Percentiles rank a stretch among this genome's conserved stretches.
Evolutionary conservation across 2,329 filamentous ascomycete genomes (phyloP).

Genomic region (Thielaviopsis euricoi): DNA sequence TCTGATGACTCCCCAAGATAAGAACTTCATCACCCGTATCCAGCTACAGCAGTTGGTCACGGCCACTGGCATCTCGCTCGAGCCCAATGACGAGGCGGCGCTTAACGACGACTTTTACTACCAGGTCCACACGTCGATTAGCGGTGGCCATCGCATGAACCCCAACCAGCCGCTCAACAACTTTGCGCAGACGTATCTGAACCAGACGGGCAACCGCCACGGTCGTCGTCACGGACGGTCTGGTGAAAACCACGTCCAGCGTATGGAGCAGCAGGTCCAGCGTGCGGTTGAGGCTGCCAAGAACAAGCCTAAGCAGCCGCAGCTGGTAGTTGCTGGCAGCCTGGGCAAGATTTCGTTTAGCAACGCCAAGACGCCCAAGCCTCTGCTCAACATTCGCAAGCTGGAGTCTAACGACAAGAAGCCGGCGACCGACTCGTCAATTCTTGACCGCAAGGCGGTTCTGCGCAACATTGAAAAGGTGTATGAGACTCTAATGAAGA

Average conservation of each 20-base stretch:
- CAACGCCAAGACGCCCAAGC: constrained; percentile 94
- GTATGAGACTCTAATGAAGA: constrained; percentile 75
- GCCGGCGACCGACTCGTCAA: constrained; percentile 8
- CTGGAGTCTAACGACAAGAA: constrained; percentile 46
- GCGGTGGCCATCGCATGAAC: constrained; percentile 75
- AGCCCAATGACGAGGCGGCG: constrained; percentile 62
- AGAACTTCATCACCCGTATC: constrained; percentile 97
- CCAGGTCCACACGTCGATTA: constrained; percentile 89
- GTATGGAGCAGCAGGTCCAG: constrained; percentile 98
- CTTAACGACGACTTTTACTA: constrained; percentile 96
- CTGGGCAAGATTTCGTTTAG: constrained; percentile 97
- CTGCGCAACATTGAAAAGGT: constrained; percentile 77
- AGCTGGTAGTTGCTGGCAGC: constrained; percentile 89
- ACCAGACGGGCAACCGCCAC: constrained; percentile 78
- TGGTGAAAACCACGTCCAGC: constrained; percentile 92
- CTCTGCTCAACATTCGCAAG: constrained; percentile 76
- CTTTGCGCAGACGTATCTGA: constrained; percentile 94
- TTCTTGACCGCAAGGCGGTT: constrained; percentile 63
- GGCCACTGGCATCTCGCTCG: constrained; percentile 73
- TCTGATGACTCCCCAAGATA: constrained; percentile 96
- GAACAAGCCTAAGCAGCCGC: constrained; percentile 93
- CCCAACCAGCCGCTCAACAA: constrained; percentile 87
- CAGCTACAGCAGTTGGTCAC: constrained; percentile 92
- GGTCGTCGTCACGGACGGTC: constrained; percentile 61
- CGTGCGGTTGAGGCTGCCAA: constrained; percentile 94